Evolutionary conservation across 176 grass and related monocot genomes (phyloP).

Genomic region (Eragrostis nindensis): DNA sequence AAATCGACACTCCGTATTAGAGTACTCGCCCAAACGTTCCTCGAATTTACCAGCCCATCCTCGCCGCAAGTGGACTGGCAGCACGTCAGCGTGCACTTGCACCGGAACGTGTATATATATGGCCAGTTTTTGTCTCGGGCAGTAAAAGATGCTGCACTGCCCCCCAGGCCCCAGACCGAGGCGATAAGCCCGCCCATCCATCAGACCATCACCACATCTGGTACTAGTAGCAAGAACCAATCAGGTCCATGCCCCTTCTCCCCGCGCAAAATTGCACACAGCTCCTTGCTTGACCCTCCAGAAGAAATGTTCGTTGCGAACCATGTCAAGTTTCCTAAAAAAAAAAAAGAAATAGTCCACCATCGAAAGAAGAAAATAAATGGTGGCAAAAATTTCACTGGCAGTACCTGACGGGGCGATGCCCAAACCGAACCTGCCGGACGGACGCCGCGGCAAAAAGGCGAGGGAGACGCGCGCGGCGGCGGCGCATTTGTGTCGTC

Average conservation of each 20-base stretch:
- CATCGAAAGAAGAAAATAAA: neutral
- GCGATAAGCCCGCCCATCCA: neutral
- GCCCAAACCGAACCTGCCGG: neutral
- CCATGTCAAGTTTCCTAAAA: too few species aligned
- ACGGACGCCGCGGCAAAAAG: neutral
- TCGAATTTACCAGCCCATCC: neutral
- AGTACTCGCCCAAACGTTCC: too few species aligned
- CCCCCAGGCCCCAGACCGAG: neutral
- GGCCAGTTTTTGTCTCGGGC: neutral
- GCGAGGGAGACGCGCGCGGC: neutral
- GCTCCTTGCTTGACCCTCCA: neutral
- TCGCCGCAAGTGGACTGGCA: neutral
- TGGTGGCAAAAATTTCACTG: too few species aligned
- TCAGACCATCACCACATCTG: neutral
- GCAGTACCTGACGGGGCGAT: too few species aligned
- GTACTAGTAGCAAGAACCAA: neutral
- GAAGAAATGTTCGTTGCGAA: too few species aligned
- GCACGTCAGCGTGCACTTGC: conserved; percentile 1
- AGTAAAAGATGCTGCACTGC: neutral
- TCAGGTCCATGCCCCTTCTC: neutral
- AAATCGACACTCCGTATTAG: too few species aligned
- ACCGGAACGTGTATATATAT: neutral
- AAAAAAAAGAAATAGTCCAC: too few species aligned
- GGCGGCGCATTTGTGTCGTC: conserved; percentile 21
- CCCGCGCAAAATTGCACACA: neutral